A percentile compares a stretch with the other conserved stretches of the same genome.
These are phyloP conservation scores for Artemisia argyi DNA, from an alignment of 129 eudicot species.

Conservation along the genomic window DNA sequence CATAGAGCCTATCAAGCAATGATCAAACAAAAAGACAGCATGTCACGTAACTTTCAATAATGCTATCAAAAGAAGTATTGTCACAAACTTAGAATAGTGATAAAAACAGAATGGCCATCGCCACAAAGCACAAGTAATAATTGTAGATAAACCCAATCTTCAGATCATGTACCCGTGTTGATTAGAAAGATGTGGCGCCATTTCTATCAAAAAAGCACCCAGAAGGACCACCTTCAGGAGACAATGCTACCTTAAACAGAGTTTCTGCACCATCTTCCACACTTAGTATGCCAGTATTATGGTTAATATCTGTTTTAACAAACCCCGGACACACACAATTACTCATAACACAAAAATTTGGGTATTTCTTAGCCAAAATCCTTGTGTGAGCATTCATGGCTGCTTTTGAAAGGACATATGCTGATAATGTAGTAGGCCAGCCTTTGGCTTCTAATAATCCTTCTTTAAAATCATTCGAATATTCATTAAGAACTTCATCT, in stretches of 20 bases:
- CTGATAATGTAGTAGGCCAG: conserved; percentile 36
- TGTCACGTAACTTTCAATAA: too few species aligned
- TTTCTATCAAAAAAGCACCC: conserved; percentile 42
- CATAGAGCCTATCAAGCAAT: too few species aligned
- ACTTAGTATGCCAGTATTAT: conserved; percentile 33
- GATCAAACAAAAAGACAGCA: too few species aligned
- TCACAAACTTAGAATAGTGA: background rate
- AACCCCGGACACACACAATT: conserved; percentile 62
- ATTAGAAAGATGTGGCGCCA: conserved; percentile 39
- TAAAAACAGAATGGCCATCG: background rate
- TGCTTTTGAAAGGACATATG: conserved; percentile 55
- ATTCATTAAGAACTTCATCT: conserved; percentile 42
- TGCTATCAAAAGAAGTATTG: too few species aligned
- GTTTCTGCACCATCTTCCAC: conserved; percentile 52
- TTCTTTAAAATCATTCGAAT: conserved; percentile 42
- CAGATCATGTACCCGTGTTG: conserved; percentile 6
- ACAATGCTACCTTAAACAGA: conserved; percentile 37
- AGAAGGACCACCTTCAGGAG: conserved; percentile 40
- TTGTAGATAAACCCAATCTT: background rate
- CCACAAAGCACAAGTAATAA: background rate
- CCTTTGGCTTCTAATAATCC: conserved; percentile 33
- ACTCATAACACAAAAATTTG: conserved; percentile 38
- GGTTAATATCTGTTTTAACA: conserved; percentile 47
- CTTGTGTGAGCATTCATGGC: conserved; percentile 66
- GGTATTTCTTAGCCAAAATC: conserved; percentile 56